Evolutionary conservation across 768 basidiomycete genomes (phyloP), one percentile per base, ranked within the genome.

Genomic region (Lactifluus hygrophoroides): DNA sequence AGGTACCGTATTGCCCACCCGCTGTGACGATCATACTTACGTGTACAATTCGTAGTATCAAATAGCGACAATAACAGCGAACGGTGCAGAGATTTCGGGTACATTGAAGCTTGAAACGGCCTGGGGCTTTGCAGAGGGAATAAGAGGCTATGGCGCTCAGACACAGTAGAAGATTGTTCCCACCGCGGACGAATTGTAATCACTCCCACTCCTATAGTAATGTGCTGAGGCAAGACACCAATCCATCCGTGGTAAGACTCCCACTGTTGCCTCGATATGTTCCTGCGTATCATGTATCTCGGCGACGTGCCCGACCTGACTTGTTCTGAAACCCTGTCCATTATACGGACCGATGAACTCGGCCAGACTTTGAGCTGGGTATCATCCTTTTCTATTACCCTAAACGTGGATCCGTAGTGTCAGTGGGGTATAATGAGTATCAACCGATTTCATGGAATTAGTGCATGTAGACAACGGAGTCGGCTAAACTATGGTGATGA

Each of bases 71-170:
- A 82, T 98, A 66, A 93, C 88, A 0, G 82, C 75, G 17, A 74
- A 80, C 3, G 94, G 95, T 1, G 80, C 86, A 30, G 72, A 70
- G 9, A 90, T 99, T 58, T 88, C 90, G 0, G 92, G 91, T 61
- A 83, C 92, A 28, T 77, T 82, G 61, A 75, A 78, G 43, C 72
- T 90, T 5, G 80, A 86, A 62, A 96, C 95, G 1, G 73, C 82
- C 23, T 99, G 96, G 96, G 74, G 77, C 34, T 98, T 97, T 67
- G 95, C 94, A 16, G 95, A 98, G 71, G 85, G 83, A 21, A 86
- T 97, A 65, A 77, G 90, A 64, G 92, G 92, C 3, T 96, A 95
- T 69, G 93, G 94, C 27, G 79, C 89, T 30, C 91, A 95, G 75
- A 87, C 83, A n/a, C 88, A 92, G 78, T 94, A 73, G 77, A 25